Base-by-base conservation (phyloP, 2,329 filamentous ascomycete species). In the Pseudohalonectria lignicola region DNA sequence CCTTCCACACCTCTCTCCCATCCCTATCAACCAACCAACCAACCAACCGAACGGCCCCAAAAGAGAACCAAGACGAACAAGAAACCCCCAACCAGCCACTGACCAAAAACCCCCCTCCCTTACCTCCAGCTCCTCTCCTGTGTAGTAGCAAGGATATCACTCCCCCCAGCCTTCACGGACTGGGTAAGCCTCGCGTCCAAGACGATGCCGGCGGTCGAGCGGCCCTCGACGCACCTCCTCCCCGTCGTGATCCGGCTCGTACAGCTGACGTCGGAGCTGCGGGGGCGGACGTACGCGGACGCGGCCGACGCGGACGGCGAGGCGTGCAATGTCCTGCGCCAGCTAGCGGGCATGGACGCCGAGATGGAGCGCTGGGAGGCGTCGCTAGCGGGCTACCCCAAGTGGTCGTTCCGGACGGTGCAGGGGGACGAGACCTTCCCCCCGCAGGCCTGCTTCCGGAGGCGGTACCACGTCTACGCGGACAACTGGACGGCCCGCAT, bases 391-490 rank as follows among this genome's bases (percentile, higher is more conserved):
- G 51, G 51, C 8, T n/a, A n/a, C n/a, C n/a, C n/a, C n/a, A 53
- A 53, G 2, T 71, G 65, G 57, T 48, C 51, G 2, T 66, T 59
- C 39, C 45, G 47, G 16, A 56, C 54, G 17, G 48, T 58, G 31
- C 53, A 49, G n/a, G 49, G 47, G 4, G 42, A 50, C 8, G n/a
- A n/a, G n/a, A n/a, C n/a, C n/a, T 50, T 55, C 30, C 62, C 66
- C 1, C 43, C 59, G 1, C 54, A 58, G 2, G 63, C 63, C 10
- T 60, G 72, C 37, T 76, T 74, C 42, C 60, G 64, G 15, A 63
- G 65, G 11, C 59, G 63, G 39, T 78, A 73, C 47, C 73, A 79
- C 49, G 51, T 63, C 17, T 79, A 79, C 46, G 52, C 54, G 13
- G 65, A 69, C 43, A 64, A 74, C 39, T 74, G 67, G 62, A 56